Conservation (phyloP, 164 flowering plant genomes). For the Aristolochia contorta region DNA sequence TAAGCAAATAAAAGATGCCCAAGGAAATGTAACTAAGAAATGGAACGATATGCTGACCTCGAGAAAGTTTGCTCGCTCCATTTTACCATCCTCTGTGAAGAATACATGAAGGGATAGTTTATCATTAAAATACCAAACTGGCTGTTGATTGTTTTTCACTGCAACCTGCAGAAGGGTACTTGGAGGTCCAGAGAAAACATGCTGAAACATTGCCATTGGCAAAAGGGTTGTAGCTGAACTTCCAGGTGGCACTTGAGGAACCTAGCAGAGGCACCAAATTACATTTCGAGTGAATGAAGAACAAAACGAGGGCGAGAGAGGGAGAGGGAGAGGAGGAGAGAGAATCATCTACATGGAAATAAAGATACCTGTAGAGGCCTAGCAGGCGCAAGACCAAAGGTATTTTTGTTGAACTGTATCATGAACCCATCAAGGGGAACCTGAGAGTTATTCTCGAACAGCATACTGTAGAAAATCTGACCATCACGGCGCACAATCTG, state of each 20-base stretch:
- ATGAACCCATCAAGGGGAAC: slow-evolving; percentile 83
- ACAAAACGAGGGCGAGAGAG: not conserved
- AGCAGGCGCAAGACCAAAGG: slow-evolving; percentile 92
- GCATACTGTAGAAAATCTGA: slow-evolving; percentile 78
- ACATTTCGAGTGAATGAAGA: not conserved
- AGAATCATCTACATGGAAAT: not conserved
- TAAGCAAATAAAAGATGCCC: not conserved
- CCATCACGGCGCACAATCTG: slow-evolving; percentile 70
- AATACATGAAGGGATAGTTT: slow-evolving; percentile 51
- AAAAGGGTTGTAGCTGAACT: slow-evolving; percentile 66
- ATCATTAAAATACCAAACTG: slow-evolving; percentile 96
- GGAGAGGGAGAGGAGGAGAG: not conserved
- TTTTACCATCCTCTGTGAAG: slow-evolving; percentile 85
- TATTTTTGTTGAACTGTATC: slow-evolving; percentile 98
- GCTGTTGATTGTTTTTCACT: slow-evolving; percentile 93
- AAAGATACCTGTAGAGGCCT: slow-evolving; percentile 66
- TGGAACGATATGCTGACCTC: slow-evolving; percentile 42
- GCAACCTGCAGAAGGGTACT: slow-evolving; percentile 87
- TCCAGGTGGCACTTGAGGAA: slow-evolving; percentile 83
- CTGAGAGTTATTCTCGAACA: slow-evolving; percentile 81
- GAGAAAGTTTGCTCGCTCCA: slow-evolving; percentile 83
- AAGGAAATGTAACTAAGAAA: not conserved
- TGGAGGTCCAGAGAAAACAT: slow-evolving; percentile 75
- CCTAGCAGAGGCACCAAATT: slow-evolving; percentile 26
- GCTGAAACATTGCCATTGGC: slow-evolving; percentile 86